phyloP scores from a whole-genome alignment of 345 rosid genomes.

The Adansonia digitata region DNA sequence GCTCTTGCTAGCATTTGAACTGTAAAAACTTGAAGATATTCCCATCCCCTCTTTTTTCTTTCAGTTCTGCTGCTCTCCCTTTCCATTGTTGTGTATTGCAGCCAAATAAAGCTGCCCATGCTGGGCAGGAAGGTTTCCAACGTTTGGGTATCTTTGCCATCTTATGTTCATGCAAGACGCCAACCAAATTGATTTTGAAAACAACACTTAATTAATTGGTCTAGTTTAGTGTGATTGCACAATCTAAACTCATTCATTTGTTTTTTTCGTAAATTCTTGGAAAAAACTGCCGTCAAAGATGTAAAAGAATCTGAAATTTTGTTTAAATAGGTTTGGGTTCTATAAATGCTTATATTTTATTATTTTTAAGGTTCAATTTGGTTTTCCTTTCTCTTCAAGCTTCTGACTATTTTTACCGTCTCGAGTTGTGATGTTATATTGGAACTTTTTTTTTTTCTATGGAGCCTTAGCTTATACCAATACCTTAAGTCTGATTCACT shows the following conservation, averaged over 20 bases:
- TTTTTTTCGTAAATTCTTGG: background rate
- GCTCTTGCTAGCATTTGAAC: constrained; percentile 8
- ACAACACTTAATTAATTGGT: background rate
- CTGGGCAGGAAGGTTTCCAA: constrained; percentile 29
- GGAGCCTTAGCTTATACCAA: background rate
- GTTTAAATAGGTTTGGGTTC: background rate
- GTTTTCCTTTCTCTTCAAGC: background rate
- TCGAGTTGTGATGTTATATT: background rate
- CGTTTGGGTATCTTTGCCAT: constrained; percentile 30
- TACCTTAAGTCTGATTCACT: background rate
- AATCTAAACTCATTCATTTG: constrained; percentile 22
- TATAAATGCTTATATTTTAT: background rate
- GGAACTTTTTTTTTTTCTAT: background rate
- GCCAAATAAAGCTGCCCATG: constrained; percentile 48
- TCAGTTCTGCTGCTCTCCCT: constrained; percentile 34
- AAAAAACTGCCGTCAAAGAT: background rate
- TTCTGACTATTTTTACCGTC: background rate
- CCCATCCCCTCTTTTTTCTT: constrained; percentile 32
- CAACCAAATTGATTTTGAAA: constrained; percentile 21
- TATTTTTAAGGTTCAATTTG: background rate
- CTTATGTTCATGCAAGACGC: constrained; percentile 32
- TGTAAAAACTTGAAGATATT: constrained; percentile 16
- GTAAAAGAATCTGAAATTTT: background rate
- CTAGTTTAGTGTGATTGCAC: constrained; percentile 8
- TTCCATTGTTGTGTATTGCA: constrained; percentile 24